phyloP scores from a whole-genome alignment of 257 asterid genomes.

The Osmanthus fragrans region DNA sequence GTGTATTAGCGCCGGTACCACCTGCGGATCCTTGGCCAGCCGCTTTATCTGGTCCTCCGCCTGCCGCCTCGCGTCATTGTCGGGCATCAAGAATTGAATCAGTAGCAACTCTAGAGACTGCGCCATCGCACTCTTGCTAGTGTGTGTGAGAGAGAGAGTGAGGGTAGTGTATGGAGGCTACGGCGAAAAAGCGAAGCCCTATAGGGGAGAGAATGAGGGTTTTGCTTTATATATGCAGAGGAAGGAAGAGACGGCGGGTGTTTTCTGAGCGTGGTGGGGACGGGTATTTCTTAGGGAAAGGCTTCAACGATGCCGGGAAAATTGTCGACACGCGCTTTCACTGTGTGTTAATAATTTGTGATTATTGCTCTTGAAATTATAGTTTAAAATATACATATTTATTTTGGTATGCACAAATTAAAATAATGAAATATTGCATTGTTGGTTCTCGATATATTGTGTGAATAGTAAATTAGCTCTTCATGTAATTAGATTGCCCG shows the following conservation, averaged over 20 bases:
- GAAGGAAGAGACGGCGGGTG: constrained; percentile 33
- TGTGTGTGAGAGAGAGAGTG: constrained; percentile 19
- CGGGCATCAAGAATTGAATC: constrained; percentile 95
- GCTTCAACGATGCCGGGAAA: constrained; percentile 28
- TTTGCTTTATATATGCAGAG: constrained; percentile 35
- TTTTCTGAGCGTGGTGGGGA: constrained; percentile 29
- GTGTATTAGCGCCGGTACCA: constrained; percentile 85
- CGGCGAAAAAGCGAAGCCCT: constrained; percentile 41
- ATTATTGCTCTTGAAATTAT: too few relatives aligned
- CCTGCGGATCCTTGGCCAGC: constrained; percentile 93
- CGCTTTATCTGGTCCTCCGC: constrained; percentile 99
- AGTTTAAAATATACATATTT: too few relatives aligned
- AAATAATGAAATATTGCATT: too few relatives aligned
- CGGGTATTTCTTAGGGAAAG: constrained; percentile 13
- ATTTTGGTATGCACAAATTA: too few relatives aligned
- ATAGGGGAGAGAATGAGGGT: constrained; percentile 25
- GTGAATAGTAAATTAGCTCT: too few relatives aligned
- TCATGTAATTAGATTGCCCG: too few relatives aligned
- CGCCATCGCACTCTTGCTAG: constrained; percentile 56
- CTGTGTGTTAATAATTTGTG: background rate
- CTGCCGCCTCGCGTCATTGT: constrained; percentile 96
- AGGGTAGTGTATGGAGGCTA: constrained; percentile 31
- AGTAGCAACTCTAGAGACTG: constrained; percentile 88
- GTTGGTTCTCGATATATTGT: too few relatives aligned
- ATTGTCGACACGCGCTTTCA: constrained; percentile 22